These are phyloP conservation scores for Ceratocystis cubensis DNA, from an alignment of 2,329 filamentous ascomycete species.

Conservation along the genomic window DNA sequence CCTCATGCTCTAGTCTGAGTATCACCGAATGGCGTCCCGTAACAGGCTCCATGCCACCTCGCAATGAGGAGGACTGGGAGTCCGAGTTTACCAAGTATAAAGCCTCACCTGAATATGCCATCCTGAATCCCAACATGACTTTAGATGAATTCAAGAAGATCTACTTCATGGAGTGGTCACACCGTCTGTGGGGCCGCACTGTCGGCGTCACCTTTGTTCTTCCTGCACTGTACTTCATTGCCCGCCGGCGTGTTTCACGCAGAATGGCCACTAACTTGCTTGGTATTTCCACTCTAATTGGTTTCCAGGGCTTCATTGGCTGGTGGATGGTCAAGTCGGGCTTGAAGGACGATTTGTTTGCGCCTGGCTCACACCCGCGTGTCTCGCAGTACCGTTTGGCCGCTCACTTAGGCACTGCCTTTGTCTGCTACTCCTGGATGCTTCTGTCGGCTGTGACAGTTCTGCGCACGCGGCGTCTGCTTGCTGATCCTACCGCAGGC, in stretches of 20 bases:
- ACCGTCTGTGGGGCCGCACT: slow-evolving; percentile 85
- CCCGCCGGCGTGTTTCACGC: slow-evolving; percentile 61
- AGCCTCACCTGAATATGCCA: slow-evolving; percentile 80
- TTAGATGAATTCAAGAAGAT: slow-evolving; percentile 94
- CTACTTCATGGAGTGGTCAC: slow-evolving; percentile 99
- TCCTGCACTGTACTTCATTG: slow-evolving; percentile 79
- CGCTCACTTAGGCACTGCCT: slow-evolving; percentile 79
- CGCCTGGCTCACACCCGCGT: slow-evolving; percentile 75
- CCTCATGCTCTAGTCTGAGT: slow-evolving; percentile 51
- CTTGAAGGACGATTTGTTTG: slow-evolving; percentile 89
- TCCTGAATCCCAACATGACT: slow-evolving; percentile 86
- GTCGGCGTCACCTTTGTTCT: slow-evolving; percentile 83
- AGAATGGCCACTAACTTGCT: slow-evolving; percentile 65
- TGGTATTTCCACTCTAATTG: slow-evolving; percentile 80
- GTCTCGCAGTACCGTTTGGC: slow-evolving; percentile 91
- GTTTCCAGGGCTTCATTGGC: slow-evolving; percentile 86
- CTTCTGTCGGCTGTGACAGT: slow-evolving; percentile 76
- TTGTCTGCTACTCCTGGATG: slow-evolving; percentile 91
- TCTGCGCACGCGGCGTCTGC: slow-evolving; percentile 61
- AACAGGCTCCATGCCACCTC: slow-evolving; percentile 77
- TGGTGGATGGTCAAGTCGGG: slow-evolving; percentile 99
- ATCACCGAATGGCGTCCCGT: slow-evolving; percentile 99
- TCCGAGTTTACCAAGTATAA: slow-evolving; percentile 88
- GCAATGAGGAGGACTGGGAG: slow-evolving; percentile 71
- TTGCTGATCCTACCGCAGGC: slow-evolving; percentile 53